Conservation (phyloP, 345 rosid genomes). For the Camelina sativa region DNA sequence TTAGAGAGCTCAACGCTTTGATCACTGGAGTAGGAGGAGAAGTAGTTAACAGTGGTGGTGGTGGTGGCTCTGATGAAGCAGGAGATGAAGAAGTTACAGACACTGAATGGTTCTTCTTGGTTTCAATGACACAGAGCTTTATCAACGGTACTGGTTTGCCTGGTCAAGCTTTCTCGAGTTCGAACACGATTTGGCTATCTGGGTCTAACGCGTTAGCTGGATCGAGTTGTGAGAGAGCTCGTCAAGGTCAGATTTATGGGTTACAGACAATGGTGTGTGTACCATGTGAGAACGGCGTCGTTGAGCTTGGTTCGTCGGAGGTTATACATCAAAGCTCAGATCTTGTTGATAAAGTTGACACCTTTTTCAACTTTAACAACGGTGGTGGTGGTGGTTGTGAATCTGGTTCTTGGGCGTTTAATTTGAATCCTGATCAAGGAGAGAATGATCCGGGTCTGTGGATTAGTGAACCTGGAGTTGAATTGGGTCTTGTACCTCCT, state of each 20-base stretch:
- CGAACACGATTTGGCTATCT: slow-evolving; percentile 66
- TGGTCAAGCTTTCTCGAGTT: slow-evolving; percentile 68
- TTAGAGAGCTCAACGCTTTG: slow-evolving; percentile 80
- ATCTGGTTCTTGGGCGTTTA: slow-evolving; percentile 55
- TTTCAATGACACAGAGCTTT: slow-evolving; percentile 91
- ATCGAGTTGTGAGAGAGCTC: slow-evolving; percentile 74
- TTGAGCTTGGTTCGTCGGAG: slow-evolving; percentile 88
- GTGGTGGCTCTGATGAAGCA: slow-evolving; percentile 46
- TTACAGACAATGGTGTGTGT: slow-evolving; percentile 80
- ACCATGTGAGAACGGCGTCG: slow-evolving; percentile 80
- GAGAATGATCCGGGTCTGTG: slow-evolving; percentile 81
- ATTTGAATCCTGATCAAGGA: slow-evolving; percentile 61
- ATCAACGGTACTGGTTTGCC: slow-evolving; percentile 69
- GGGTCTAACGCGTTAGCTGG: slow-evolving; percentile 63
- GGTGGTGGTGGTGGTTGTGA: slow-evolving; percentile 50
- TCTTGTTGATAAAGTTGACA: slow-evolving; percentile 72
- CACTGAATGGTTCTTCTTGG: slow-evolving; percentile 92
- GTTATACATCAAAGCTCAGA: slow-evolving; percentile 67
- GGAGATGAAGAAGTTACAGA: slow-evolving; percentile 93
- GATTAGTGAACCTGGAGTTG: slow-evolving; percentile 70
- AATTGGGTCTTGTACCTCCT: slow-evolving; percentile 25
- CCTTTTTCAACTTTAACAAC: slow-evolving; percentile 61
- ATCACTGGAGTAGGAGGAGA: slow-evolving; percentile 58
- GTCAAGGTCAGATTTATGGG: slow-evolving; percentile 77
- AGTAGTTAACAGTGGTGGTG: slow-evolving; percentile 39